Evolutionary conservation across 2,329 filamentous ascomycete genomes (phyloP).

Genomic region (Mycosphaerella sp.): DNA sequence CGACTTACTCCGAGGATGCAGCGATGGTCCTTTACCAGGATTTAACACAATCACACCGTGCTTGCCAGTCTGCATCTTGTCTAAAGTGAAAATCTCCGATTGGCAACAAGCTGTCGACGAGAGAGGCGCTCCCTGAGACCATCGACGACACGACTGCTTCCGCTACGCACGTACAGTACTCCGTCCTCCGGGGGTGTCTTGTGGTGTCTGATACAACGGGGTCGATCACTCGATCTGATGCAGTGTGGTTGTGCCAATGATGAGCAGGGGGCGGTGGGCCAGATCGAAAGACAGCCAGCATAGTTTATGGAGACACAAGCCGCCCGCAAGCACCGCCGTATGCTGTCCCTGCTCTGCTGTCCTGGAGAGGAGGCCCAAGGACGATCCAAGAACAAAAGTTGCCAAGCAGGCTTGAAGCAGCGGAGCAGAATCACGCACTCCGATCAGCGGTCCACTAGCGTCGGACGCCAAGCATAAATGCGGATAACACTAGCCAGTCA

Average conservation of each 20-base stretch:
- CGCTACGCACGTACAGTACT: background rate
- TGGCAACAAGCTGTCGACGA: background rate
- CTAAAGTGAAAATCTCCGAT: background rate
- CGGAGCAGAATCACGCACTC: background rate
- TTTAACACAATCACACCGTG: slow-evolving; percentile 16
- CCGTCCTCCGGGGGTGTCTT: background rate
- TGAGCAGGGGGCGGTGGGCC: background rate
- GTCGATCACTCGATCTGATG: background rate
- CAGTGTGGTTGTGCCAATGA: background rate
- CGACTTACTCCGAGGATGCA: slow-evolving; percentile 7
- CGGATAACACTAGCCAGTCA: background rate
- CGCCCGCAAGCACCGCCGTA: background rate
- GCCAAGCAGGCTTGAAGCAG: background rate
- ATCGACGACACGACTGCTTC: background rate
- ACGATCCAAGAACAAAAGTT: background rate
- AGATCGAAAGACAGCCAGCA: background rate
- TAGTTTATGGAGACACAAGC: background rate
- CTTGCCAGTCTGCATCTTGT: slow-evolving; percentile 9
- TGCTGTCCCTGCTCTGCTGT: background rate
- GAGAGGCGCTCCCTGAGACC: background rate
- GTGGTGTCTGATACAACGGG: background rate
- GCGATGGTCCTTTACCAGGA: slow-evolving; percentile 4
- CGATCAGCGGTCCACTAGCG: background rate
- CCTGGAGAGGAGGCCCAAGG: background rate
- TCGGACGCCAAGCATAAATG: background rate